These are phyloP conservation scores for Sutorius australiensis DNA, from an alignment of 768 basidiomycete genomes.

Conservation along the genomic window DNA sequence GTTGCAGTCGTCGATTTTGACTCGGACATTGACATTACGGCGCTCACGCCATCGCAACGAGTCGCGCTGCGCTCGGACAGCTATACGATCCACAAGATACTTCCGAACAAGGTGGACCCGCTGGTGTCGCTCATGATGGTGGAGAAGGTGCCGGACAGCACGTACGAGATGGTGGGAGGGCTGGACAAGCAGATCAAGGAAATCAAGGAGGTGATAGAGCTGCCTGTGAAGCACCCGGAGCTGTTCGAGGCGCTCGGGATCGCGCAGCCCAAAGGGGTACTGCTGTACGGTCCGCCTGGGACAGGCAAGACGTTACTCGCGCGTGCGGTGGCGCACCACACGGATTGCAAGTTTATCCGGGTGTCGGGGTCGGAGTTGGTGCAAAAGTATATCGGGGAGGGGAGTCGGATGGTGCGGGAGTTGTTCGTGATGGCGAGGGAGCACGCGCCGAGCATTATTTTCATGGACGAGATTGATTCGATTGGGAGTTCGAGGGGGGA, in stretches of 20 bases:
- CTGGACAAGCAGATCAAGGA: slow-evolving; percentile 98
- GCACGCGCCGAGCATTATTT: slow-evolving; percentile 96
- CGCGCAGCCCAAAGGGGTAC: slow-evolving; percentile 93
- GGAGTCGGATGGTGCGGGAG: slow-evolving; percentile 94
- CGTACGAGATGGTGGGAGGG: slow-evolving; percentile 99
- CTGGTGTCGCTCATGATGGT: slow-evolving; percentile 99
- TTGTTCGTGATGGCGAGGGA: slow-evolving; percentile 98
- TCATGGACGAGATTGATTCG: slow-evolving; percentile 99
- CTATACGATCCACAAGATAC: slow-evolving; percentile 93
- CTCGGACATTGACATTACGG: slow-evolving; percentile 72
- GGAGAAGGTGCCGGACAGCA: slow-evolving; percentile 98
- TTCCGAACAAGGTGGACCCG: slow-evolving; percentile 97
- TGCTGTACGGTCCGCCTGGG: slow-evolving; percentile 93
- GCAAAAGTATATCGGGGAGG: slow-evolving; percentile 98
- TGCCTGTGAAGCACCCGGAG: slow-evolving; percentile 97
- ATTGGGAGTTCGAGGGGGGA: slow-evolving; percentile 93
- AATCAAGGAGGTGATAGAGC: slow-evolving; percentile 97
- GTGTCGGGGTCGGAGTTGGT: slow-evolving; percentile 93
- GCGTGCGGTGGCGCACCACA: slow-evolving; percentile 94
- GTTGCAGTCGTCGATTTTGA: slow-evolving; percentile 88
- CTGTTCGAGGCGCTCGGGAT: slow-evolving; percentile 95
- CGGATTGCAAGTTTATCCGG: slow-evolving; percentile 96
- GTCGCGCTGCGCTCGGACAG: slow-evolving; percentile 95
- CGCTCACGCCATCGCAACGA: slow-evolving; percentile 82
- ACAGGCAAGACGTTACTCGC: slow-evolving; percentile 96